Evolutionary conservation across 2,329 filamentous ascomycete species (phyloP), one percentile per base, ranked within the genome.

Genomic region (Paraphaeosphaeria minitans): DNA sequence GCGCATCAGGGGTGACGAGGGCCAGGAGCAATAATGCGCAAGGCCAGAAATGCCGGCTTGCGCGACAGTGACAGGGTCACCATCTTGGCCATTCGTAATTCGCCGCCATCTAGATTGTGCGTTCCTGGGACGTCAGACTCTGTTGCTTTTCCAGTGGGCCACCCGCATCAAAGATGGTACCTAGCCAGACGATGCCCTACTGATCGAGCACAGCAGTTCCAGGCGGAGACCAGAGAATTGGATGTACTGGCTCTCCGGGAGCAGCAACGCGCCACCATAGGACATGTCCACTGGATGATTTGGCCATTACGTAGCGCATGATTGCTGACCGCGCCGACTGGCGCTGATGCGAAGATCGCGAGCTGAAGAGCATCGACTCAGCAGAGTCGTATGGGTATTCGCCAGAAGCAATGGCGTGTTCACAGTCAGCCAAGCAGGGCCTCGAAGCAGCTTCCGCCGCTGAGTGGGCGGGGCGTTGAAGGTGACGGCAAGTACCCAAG

Each of bases 1-100:
- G 51, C 45, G 49, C 46, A 51, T 53, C 65, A 67, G 57, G 70
- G 64, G 49, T 56, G 58, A 47, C 56, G 55, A 65, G 69, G 67
- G 64, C 64, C 64, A 74, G 68, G 68, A 66, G 72, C 64, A 65
- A 50, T 63, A 65, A 50, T 63, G 56, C 61, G 37, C 50, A 67
- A 73, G 69, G 66, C 60, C 60, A 55, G 66, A 43, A 48, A 50
- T 60, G 57, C 60, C 58, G 58, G 46, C 50, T 53, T 53, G 49
- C 57, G 51, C 63, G 56, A 62, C 58, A 48, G 42, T 50, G 49
- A 19, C 29, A 33, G 31, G 47, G 49, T 29, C 31, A 29, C 56
- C 41, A 58, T 55, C 51, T 48, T 50, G 56, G 42, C 57, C 55
- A 55, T 19, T 37, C 42, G 31, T 64, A 63, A 71, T 69, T 69